These are phyloP conservation scores for Decorospora gaudefroyi DNA, from an alignment of 2,329 filamentous ascomycete genomes.

Conservation along the genomic window DNA sequence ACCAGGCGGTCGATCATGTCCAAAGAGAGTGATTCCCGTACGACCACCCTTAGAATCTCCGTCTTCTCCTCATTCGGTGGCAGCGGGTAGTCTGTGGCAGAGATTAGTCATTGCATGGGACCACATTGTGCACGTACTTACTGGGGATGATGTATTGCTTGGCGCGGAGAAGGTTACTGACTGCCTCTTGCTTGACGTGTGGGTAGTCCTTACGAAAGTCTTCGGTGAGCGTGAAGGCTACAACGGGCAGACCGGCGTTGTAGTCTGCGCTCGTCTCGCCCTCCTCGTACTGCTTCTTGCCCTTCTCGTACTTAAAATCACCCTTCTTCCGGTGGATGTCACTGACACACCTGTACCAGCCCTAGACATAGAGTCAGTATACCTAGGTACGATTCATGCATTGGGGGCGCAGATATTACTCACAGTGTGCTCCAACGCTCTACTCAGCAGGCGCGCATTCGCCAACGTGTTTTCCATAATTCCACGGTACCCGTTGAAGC, in stretches of 20 bases:
- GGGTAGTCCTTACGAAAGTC: conserved; percentile 62
- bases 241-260: conserved; percentile 68
- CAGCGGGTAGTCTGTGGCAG: conserved; percentile 62
- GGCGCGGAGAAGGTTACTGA: conserved; percentile 65
- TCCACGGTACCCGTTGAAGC: conserved; percentile 65
- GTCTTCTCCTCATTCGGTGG: conserved; percentile 64
- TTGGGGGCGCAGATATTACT: no score
- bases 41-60: conserved; percentile 69
- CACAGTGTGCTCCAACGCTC: conserved; percentile 63
- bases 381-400: no score
- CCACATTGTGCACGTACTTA: conserved; percentile 37
- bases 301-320: conserved; percentile 49
- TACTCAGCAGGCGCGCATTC: conserved; percentile 67
- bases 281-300: conserved; percentile 51
- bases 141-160: conserved; percentile 73
- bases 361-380: conserved; percentile 26
- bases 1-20: conserved; percentile 68
- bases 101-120: conserved; percentile 16
- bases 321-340: conserved; percentile 67
- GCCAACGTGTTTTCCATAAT: conserved; percentile 67
- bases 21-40: conserved; percentile 70
- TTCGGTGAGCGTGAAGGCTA: conserved; percentile 68
- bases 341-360: conserved; percentile 64
- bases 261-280: conserved; percentile 62
- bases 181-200: conserved; percentile 66